Base-by-base conservation (phyloP, 139 green algal species). In the Chlorella sp. region DNA sequence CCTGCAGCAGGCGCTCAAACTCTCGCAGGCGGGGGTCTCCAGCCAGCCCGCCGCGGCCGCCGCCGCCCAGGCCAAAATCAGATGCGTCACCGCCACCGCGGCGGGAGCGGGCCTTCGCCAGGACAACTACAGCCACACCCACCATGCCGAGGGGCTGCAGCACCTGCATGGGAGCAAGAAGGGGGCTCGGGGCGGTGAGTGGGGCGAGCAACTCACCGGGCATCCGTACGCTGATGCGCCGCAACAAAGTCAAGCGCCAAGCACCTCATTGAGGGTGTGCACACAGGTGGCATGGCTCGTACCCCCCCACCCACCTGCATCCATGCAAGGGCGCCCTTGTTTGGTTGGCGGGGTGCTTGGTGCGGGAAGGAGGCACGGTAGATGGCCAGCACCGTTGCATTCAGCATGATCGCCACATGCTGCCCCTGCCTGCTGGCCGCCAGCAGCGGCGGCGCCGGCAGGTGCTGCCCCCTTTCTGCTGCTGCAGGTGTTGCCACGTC, bases 1-100 rank as follows among this genome's bases (percentile, higher is more conserved):
- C 70, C 26, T 62, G 55, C 32, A 86, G 81, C 81, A 86, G 56
- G 6, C 81, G 69, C 81, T 86, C 81, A 73, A 86, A 80, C 70
- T 86, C 69, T 1, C 81, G 56, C 69, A 86, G 36, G 1, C 76
- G 57, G 3, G 76, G 36, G 26, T 82, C 76, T 25, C 36, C 38
- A 5, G 36, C 36, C 0, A 62, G 26, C 36, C 13, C 63, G 26
- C 28, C 25, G 41, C 63, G 63, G 17, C 76, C 74, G 74, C 74
- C 56, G 2, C 0, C 23, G 30, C 74, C 30, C 5, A 57, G 25
- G 7, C 28, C 38, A n/a, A 67, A 47, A 36, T 26, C 75, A 25
- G 51, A 60, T 18, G 36, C 38, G 25, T 63, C 62, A 39, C 78
- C 62, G 38, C 39, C n/a, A 20, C 41, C 34, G 56, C 81, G 69